Evolutionary conservation across 2,329 filamentous ascomycete species (phyloP), one percentile per base, ranked within the genome.

Genomic region (Lachnellula willkommii): DNA sequence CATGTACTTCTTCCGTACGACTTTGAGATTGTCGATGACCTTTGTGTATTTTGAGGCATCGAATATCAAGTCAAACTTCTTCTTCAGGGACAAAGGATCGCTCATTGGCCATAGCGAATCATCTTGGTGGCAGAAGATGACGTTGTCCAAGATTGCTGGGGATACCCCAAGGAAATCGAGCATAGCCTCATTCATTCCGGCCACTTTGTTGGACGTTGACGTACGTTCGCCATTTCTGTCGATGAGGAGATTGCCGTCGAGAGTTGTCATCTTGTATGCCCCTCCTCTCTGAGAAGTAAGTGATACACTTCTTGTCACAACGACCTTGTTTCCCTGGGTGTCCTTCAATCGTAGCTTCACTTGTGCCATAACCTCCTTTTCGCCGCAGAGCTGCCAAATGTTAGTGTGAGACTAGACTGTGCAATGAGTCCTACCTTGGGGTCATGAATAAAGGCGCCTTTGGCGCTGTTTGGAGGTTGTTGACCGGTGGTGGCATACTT

Each of bases 81-180:
- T 95, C 73, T 99, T 99, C 50, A 99, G 77, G 0, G 83, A 83
- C 0, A 82, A 77, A 0, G 94, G 90, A 66, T 95, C 90, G 68
- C 90, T 95, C 79, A 99, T 85, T 0, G 94, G 94, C 94, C 94
- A 99, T 28, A 97, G 74, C 26, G 93, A 96, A 64, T 99, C 94
- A 70, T 99, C 94, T 69, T 99, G 94, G 69, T 99, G 94, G 70
- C 94, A 99, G 74, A 99, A 99, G 64, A 99, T 96, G 70, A 99
- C 94, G 56, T 88, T 88, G 63, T 97, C 92, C 26, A 99, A 80
- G 54, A 99, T 86, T 12, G 94, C 92, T 54, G 87, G 85, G 1
- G 91, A 94, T 3, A 96, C 94, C 39, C 94, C 94, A 0, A 99
- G 80, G 62, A 90, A 88, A 63, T 89, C 83, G 0, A 93, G 91